These are phyloP conservation scores for Lepidium africanum DNA, from an alignment of 345 rosid species.

Conservation along the genomic window DNA sequence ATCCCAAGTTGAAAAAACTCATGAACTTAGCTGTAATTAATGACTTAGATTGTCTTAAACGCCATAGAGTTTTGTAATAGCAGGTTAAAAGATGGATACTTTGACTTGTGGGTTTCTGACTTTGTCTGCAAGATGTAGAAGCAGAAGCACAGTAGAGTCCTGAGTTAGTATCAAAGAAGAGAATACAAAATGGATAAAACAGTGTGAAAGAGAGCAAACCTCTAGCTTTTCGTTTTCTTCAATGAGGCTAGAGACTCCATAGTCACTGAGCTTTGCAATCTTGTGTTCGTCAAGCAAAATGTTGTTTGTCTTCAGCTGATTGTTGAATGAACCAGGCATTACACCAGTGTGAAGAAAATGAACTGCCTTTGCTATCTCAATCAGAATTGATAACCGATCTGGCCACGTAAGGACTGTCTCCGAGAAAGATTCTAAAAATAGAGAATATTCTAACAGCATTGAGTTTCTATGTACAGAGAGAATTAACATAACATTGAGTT, in stretches of 20 bases:
- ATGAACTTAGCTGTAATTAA: not conserved
- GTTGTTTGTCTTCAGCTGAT: constrained; percentile 63
- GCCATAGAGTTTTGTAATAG: not conserved
- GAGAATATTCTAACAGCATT: not conserved
- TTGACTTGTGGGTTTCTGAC: constrained; percentile 46
- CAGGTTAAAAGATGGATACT: constrained; percentile 31
- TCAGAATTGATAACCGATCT: constrained; percentile 67
- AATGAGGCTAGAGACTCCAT: constrained; percentile 65
- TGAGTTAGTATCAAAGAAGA: constrained; percentile 2
- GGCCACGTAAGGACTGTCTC: constrained; percentile 83
- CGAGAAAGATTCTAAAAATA: constrained; percentile 49
- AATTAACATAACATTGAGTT: too few relatives aligned
- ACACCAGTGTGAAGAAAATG: constrained; percentile 87
- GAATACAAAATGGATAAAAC: not conserved
- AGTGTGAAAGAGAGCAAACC: constrained; percentile 33
- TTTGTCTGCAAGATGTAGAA: constrained; percentile 46
- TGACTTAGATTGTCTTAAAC: not conserved
- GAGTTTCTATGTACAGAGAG: not conserved
- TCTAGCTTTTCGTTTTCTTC: constrained; percentile 63
- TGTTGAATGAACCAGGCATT: constrained; percentile 69
- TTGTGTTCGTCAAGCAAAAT: constrained; percentile 87
- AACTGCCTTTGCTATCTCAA: constrained; percentile 88
- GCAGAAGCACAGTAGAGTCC: not conserved
- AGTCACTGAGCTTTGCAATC: constrained; percentile 92
- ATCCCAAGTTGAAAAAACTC: not conserved